These are phyloP conservation scores for Aspergillus sp. DNA, from an alignment of 2,329 filamentous ascomycete species.

Conservation along the genomic window DNA sequence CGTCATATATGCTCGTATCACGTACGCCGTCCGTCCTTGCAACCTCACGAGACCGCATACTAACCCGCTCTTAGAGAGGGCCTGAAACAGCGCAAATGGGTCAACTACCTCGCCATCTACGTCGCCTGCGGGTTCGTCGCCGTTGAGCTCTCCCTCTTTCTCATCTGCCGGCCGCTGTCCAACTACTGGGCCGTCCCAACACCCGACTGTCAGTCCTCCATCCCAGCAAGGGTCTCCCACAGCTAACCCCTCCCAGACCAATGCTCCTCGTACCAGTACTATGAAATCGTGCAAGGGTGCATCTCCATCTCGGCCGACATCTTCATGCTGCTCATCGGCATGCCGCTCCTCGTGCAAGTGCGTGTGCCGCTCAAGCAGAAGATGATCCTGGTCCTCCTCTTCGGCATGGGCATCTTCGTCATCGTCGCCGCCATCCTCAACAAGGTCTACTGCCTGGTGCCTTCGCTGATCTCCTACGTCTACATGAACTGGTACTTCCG, in stretches of 20 bases:
- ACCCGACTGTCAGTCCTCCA: conserved; percentile 25
- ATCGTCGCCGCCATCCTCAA: conserved; percentile 50
- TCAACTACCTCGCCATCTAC: conserved; percentile 40
- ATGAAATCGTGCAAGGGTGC: conserved; percentile 44
- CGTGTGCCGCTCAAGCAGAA: conserved; percentile 43
- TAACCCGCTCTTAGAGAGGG: conserved; percentile 24
- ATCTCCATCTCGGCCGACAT: conserved; percentile 47
- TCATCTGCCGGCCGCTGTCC: conserved; percentile 50
- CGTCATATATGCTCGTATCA: conserved; percentile 52
- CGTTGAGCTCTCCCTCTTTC: conserved; percentile 50
- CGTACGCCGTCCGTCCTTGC: conserved; percentile 25
- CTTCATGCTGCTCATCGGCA: conserved; percentile 42
- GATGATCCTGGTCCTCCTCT: conserved; percentile 41
- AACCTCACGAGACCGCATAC: not conserved
- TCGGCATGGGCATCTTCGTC: conserved; percentile 46
- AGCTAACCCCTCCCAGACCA: conserved; percentile 22
- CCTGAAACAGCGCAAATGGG: conserved; percentile 32
- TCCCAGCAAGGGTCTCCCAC: too few species aligned
- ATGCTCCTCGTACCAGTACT: conserved; percentile 45
- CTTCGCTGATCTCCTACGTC: conserved; percentile 39
- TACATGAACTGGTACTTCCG: conserved; percentile 51
- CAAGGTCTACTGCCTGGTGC: conserved; percentile 48
- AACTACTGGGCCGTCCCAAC: conserved; percentile 53
- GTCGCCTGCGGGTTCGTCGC: conserved; percentile 46
- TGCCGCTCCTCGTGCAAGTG: conserved; percentile 42